Percentiles rank a stretch among this genome's conserved stretches.
These are phyloP conservation scores for Hericium erinaceus DNA, from an alignment of 768 basidiomycete species.

Conservation along the genomic window DNA sequence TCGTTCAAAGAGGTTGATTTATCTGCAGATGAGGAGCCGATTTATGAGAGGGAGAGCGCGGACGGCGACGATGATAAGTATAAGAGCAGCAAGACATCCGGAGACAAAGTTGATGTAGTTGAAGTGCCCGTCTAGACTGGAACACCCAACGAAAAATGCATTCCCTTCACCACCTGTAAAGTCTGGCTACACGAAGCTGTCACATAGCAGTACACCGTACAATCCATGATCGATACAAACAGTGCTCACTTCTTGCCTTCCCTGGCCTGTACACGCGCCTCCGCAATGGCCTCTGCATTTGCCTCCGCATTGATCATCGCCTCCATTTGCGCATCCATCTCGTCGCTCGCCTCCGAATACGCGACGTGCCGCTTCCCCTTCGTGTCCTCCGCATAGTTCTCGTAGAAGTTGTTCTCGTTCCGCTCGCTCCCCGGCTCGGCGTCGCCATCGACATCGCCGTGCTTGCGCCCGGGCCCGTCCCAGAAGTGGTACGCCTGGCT, in stretches of 20 bases:
- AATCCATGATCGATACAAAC: too few relatives aligned
- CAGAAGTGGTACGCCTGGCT: conserved; percentile 88
- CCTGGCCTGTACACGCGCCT: too few relatives aligned
- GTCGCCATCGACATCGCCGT: conserved; percentile 25
- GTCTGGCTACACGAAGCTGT: too few relatives aligned
- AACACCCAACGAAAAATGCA: too few relatives aligned
- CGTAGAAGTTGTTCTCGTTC: conserved; percentile 77
- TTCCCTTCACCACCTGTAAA: too few relatives aligned
- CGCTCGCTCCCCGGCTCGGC: conserved; percentile 23
- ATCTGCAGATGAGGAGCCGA: conserved; percentile 17
- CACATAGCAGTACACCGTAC: background rate
- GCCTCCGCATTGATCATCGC: too few relatives aligned
- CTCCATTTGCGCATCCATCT: too few relatives aligned
- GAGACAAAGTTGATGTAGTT: background rate
- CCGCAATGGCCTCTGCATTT: too few relatives aligned
- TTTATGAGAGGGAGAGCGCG: background rate
- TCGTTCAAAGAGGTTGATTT: conserved; percentile 52
- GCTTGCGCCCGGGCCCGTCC: conserved; percentile 72
- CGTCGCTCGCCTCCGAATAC: too few relatives aligned
- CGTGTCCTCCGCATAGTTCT: conserved; percentile 64
- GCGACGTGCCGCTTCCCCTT: conserved; percentile 20
- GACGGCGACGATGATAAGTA: background rate
- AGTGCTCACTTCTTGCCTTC: too few relatives aligned
- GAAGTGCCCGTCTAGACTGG: too few relatives aligned
- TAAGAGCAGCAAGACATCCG: background rate